These are phyloP conservation scores for Penicilliopsis zonata DNA, from an alignment of 495 filamentous ascomycete species.

Conservation along the genomic window DNA sequence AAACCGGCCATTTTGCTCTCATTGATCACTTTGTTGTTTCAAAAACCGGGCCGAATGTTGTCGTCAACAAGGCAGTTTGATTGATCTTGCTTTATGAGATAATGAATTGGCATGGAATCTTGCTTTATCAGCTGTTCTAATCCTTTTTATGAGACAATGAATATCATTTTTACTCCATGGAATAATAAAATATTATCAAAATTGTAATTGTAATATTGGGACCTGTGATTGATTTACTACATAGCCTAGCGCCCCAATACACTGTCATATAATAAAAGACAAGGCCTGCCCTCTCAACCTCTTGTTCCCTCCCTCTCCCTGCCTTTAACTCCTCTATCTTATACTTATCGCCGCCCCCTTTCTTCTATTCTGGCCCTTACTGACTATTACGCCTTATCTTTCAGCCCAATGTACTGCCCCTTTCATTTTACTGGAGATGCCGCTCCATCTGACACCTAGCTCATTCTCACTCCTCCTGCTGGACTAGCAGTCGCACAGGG, in stretches of 20 bases:
- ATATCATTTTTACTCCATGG: too few species aligned
- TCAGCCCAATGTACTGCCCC: slow-evolving; percentile 9
- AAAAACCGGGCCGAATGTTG: slow-evolving; percentile 33
- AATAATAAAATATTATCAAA: too few species aligned
- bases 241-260: slow-evolving; percentile 8
- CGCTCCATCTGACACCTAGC: slow-evolving; percentile 8
- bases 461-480: slow-evolving; percentile 7
- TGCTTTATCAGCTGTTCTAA: too few species aligned
- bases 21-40: slow-evolving; percentile 37
- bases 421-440: slow-evolving; percentile 11
- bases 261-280: slow-evolving; percentile 6
- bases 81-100: too few species aligned
- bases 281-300: slow-evolving; percentile 1
- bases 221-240: slow-evolving; percentile 8
- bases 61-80: slow-evolving; percentile 10
- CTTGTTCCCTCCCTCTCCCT: slow-evolving; percentile 4
- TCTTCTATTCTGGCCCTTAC: slow-evolving; percentile 9
- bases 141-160: too few species aligned
- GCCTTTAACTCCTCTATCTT: too few species aligned
- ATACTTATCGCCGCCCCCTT: slow-evolving; percentile 11
- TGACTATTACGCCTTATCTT: slow-evolving; percentile 7
- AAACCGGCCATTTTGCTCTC: slow-evolving; percentile 26
- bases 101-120: too few species aligned
- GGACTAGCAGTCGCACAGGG: slow-evolving; percentile 7
- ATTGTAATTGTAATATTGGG: slow-evolving; percentile 1